Conservation (phyloP, 441 rosid species). For the Adansonia madagascariensis region DNA sequence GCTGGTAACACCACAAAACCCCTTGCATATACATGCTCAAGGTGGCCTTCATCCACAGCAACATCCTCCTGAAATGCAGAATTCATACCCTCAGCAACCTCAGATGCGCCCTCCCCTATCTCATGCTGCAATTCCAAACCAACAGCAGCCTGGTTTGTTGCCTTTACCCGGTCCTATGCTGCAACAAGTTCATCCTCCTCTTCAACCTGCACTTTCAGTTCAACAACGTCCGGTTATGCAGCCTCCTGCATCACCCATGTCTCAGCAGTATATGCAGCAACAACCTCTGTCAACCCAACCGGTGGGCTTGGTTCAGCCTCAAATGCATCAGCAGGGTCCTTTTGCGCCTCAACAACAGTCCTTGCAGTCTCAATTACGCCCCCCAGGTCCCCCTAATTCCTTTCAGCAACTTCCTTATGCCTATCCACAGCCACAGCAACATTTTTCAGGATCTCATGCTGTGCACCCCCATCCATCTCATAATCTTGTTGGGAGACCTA, state of each 20-base stretch:
- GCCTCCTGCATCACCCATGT: slow-evolving; percentile 42
- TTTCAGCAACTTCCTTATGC: slow-evolving; percentile 41
- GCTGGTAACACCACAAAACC: slow-evolving; percentile 46
- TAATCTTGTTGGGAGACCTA: slow-evolving; percentile 43
- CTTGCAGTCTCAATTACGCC: slow-evolving; percentile 47
- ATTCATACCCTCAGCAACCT: slow-evolving; percentile 55
- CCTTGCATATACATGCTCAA: slow-evolving; percentile 41
- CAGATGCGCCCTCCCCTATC: slow-evolving; percentile 47
- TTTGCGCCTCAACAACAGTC: slow-evolving; percentile 49
- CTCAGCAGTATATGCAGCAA: slow-evolving; percentile 53
- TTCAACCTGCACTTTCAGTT: slow-evolving; percentile 48
- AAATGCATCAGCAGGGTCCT: slow-evolving; percentile 44
- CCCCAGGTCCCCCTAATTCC: slow-evolving; percentile 44
- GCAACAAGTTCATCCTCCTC: slow-evolving; percentile 42
- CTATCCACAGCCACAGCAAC: slow-evolving; percentile 50
- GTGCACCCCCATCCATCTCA: slow-evolving; percentile 44
- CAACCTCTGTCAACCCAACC: slow-evolving; percentile 56
- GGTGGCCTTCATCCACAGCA: slow-evolving; percentile 49
- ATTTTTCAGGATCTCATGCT: slow-evolving; percentile 36
- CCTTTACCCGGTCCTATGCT: slow-evolving; percentile 46
- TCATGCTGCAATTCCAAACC: slow-evolving; percentile 42
- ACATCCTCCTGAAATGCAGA: slow-evolving; percentile 47
- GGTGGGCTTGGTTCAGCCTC: slow-evolving; percentile 44
- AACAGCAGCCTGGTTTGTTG: slow-evolving; percentile 43
- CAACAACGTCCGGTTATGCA: slow-evolving; percentile 47